Conservation (phyloP, 2,329 filamentous ascomycete species). For the Lecanicillium sp. region DNA sequence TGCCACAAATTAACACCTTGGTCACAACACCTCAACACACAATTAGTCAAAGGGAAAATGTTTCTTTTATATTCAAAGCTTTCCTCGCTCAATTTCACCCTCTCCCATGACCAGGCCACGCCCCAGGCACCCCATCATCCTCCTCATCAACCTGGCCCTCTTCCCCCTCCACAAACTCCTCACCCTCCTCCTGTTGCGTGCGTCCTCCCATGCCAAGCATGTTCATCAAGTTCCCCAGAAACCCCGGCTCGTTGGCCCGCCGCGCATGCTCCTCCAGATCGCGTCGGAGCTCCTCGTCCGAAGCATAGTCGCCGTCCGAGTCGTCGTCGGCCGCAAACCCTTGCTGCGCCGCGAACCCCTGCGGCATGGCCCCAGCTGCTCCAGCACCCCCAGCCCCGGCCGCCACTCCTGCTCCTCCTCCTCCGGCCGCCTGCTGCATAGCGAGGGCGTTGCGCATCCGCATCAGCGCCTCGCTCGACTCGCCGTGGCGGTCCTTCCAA, state of each 20-base stretch:
- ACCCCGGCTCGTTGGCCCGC: slow-evolving; percentile 17
- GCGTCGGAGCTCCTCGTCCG: slow-evolving; percentile 23
- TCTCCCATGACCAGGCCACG: slow-evolving; percentile 20
- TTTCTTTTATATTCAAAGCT: neutral
- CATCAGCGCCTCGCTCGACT: slow-evolving; percentile 16
- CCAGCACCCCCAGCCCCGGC: slow-evolving; percentile 2
- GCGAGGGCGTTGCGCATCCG: slow-evolving; percentile 21
- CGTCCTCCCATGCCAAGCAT: slow-evolving; percentile 15
- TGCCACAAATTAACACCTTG: too few species aligned
- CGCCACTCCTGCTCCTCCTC: slow-evolving; percentile 6
- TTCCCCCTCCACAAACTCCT: neutral
- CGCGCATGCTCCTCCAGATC: slow-evolving; percentile 22
- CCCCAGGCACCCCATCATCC: slow-evolving; percentile 20
- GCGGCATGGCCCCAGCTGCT: slow-evolving; percentile 2
- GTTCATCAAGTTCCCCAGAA: slow-evolving; percentile 18
- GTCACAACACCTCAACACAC: too few species aligned
- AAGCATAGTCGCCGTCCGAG: slow-evolving; percentile 18
- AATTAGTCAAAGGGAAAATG: too few species aligned
- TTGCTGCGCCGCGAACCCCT: slow-evolving; percentile 4
- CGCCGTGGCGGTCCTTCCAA: slow-evolving; percentile 26
- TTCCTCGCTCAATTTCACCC: neutral
- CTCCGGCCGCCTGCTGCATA: slow-evolving; percentile 9
- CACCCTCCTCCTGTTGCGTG: slow-evolving; percentile 4
- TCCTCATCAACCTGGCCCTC: slow-evolving; percentile 9
- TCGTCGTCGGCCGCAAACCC: slow-evolving; percentile 10